phyloP scores from a whole-genome alignment of 768 basidiomycete species.

The Holtermanniella nyarrowii region DNA sequence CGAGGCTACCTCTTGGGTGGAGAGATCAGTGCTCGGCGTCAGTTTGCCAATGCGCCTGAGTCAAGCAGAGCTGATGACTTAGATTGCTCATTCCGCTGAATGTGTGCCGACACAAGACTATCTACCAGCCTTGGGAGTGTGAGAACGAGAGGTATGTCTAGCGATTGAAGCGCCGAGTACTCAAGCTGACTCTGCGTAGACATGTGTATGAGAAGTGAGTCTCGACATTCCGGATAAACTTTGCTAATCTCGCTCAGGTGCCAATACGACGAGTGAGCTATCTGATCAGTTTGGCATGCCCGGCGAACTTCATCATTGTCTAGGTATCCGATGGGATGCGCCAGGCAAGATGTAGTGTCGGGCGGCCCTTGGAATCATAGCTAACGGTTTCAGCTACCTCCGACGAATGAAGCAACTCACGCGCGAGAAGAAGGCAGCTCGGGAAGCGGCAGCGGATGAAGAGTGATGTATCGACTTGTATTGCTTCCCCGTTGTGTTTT shows the following conservation, averaged over 20 bases:
- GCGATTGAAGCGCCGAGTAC: background rate
- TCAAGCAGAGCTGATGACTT: constrained; percentile 4
- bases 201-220: constrained; percentile 46
- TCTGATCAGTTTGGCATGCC: background rate
- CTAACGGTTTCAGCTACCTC: constrained; percentile 53
- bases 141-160: constrained; percentile 70
- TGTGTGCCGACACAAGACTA: constrained; percentile 64
- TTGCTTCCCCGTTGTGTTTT: too few relatives aligned
- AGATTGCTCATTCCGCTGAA: constrained; percentile 83
- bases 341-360: background rate
- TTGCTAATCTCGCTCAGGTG: constrained; percentile 50
- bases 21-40: constrained; percentile 86
- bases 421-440: constrained; percentile 51
- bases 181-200: constrained; percentile 10
- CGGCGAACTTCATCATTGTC: background rate
- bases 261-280: constrained; percentile 83
- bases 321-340: background rate
- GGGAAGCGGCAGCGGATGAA: constrained; percentile 43
- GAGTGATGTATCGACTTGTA: constrained; percentile 17
- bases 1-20: constrained; percentile 68
- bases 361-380: background rate
- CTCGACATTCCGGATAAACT: background rate
- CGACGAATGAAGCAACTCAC: constrained; percentile 77
- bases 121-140: constrained; percentile 86
- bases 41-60: constrained; percentile 33